Base-by-base conservation (phyloP, 106 monocot genomes). In the Platanthera zijinensis region DNA sequence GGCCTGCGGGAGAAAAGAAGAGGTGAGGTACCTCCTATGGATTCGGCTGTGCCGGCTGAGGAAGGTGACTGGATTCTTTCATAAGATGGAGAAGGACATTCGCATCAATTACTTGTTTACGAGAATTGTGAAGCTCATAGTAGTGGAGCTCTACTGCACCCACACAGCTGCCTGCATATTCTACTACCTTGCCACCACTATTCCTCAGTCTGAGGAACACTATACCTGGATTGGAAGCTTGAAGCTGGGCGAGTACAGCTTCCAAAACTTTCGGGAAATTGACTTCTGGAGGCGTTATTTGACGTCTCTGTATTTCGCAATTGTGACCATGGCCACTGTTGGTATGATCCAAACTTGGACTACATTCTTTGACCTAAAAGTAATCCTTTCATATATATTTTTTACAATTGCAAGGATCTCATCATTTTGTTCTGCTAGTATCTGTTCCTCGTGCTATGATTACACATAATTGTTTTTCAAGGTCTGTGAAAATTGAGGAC, bases 151-250 rank as follows among this genome's bases (percentile, higher is more conserved):
- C 57, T 96, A 96, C 80, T 93, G 89, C 66, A 93, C 96, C 8
- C 96, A 96, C 82, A 96, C 89, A 30, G 96, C 90, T 71, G 96
- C 96, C 3, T 96, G 96, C 75, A 90, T 91, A 49, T 96, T 96
- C 66, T 96, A 96, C 69, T 96, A 93, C 74, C 70, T 96, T 28
- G 96, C 96, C 5, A 96, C 96, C 17, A 96, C 96, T 3, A 46
- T 93, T 57, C 96, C 93, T 76, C 57, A 80, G 51, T 87, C 90
- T 12, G 87, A 62, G 84, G 96, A 96, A 86, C 87, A 85, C 0
- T 83, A 87, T 59, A 96, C 96, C 4, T 96, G 96, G 96, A 96
- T 96, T 18, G 96, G 96, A 72, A 96, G 96, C 71, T 80, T 96
- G 75, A 51, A 80, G 79, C 70, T 96, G 47, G 96, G 96, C 57